These are phyloP conservation scores for Thuja plicata DNA, from an alignment of 83 land plant species.

Conservation along the genomic window DNA sequence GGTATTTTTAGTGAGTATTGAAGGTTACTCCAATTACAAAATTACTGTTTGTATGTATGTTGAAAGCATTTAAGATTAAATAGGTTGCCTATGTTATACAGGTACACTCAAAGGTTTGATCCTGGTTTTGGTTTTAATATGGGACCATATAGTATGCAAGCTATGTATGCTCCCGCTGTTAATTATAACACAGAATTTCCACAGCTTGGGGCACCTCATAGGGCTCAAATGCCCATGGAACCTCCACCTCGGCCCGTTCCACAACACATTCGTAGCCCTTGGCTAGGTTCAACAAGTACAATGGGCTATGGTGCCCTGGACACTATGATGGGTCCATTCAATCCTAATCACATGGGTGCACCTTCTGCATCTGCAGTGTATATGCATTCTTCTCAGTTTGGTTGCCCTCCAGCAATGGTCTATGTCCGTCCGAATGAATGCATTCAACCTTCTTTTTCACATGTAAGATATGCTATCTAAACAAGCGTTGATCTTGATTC, in stretches of 20 bases:
- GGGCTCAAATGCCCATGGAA: slow-evolving; percentile 52
- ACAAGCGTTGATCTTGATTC: background rate
- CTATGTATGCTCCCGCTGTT: slow-evolving; percentile 65
- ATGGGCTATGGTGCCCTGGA: slow-evolving; percentile 53
- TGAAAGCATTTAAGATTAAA: background rate
- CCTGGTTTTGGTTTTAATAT: slow-evolving; percentile 82
- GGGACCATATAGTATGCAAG: slow-evolving; percentile 70
- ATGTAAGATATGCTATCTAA: slow-evolving; percentile 31
- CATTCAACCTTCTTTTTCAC: slow-evolving; percentile 51
- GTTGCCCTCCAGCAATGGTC: slow-evolving; percentile 56
- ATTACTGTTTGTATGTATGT: background rate
- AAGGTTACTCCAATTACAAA: background rate
- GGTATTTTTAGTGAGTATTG: background rate
- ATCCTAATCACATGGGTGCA: slow-evolving; percentile 44
- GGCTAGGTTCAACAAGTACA: slow-evolving; percentile 38
- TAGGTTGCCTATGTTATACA: slow-evolving; percentile 2
- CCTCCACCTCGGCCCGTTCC: slow-evolving; percentile 45
- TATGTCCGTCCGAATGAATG: slow-evolving; percentile 56
- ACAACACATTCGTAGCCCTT: slow-evolving; percentile 50
- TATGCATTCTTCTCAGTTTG: slow-evolving; percentile 54
- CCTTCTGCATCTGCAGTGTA: slow-evolving; percentile 43
- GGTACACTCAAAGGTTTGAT: slow-evolving; percentile 84
- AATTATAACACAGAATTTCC: slow-evolving; percentile 86
- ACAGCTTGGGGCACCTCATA: slow-evolving; percentile 67
- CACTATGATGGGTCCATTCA: slow-evolving; percentile 41